Evolutionary conservation across 495 filamentous ascomycete species (phyloP), one percentile per base, ranked within the genome.

Genomic region (Melanomma pulvis-pyrius): DNA sequence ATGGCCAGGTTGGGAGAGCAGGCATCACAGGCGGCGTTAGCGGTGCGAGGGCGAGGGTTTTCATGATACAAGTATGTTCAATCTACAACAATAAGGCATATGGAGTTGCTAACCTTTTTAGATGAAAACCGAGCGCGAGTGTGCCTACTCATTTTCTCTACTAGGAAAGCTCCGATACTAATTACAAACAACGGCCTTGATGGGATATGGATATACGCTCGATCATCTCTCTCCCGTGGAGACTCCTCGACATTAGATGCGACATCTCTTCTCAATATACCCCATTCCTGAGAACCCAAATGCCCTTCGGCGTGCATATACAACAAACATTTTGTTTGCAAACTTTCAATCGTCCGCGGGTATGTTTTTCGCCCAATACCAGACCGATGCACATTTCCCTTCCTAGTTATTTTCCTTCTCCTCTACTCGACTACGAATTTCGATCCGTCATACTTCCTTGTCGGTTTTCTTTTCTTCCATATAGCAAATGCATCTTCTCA

Each of bases 11-110:
- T 19, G 91, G 90, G 12, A 78, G 82, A 0, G 86, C 86, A 29
- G 85, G 86, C 0, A 81, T 86, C 54, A 81, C 82, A 39, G 94
- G 94, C 3, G 90, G 89, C 25, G 86, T 96, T 1, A 79, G 74
- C 19, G 83, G 81, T 4, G 89, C 88, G 11, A 84, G 83, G 63
- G 88, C 87, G 34, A 86, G 82, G 55, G 88, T 92, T 51, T 96
- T 90, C 82, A 92, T 93, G 82, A 87, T 97, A 62, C 91, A 94
- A 77, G 74, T 77, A 70, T 36, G 74, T 74, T 25, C 24, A 17
- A 11, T 26, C 2, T 39, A 32, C 19, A 17, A 28, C 9, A 24
- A 57, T 22, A 46, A 26, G 15, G 22, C 30, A 13, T 9, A 51
- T 39, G 6, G 7, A 17, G 6, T 25, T 39, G 25, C 48, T 62